Base-by-base conservation (phyloP, 1,284 basidiomycete genomes). In the Rhodotorula sp. region DNA sequence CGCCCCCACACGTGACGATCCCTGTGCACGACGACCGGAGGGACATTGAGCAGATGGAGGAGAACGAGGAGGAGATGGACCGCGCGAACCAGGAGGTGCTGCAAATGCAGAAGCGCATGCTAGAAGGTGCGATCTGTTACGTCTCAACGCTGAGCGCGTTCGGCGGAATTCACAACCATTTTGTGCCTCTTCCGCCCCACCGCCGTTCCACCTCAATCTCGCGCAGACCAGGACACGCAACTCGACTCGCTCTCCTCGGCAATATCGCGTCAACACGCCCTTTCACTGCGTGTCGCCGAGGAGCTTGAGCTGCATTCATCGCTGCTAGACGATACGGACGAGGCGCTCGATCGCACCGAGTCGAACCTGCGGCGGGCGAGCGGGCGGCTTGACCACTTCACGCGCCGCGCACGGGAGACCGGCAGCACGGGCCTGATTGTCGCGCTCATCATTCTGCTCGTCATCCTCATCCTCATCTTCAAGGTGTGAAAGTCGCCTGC, bases 261-360 rank as follows among this genome's bases (percentile, higher is more conserved):
- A 32, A 79, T 79, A 54, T 69, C 76, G 27, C 69, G 78, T 1
- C 78, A 79, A 64, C 73, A 78, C 54, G 70, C 75, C 21, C 71
- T 79, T n/a, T 77, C 76, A 0, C 61, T 78, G 5, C 74, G 73
- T 55, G 78, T 79, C 46, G 76, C 78, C 21, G 75, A 76, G n/a
- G 78, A 79, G 56, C 73, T 79, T 37, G 78, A 79, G 46, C 55
- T 77, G 8, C 78, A 79, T 19, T 72, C 73, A 10, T 64, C 59
- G 22, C 69, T 79, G 15, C 56, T 79, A 25, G 78, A 79, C 58
- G 78, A 79, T 48, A 79, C 78, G 9, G 78, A 79, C 64, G 64
- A 64, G 22, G 78, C 77, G 8, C 53, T 79, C 22, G 76, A 79
- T 53, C 68, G 77, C 21, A 79, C 78, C 5, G 69, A 72, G 25